phyloP scores from a whole-genome alignment of 2,329 filamentous ascomycete species.

The Bretziella fagacearum region DNA sequence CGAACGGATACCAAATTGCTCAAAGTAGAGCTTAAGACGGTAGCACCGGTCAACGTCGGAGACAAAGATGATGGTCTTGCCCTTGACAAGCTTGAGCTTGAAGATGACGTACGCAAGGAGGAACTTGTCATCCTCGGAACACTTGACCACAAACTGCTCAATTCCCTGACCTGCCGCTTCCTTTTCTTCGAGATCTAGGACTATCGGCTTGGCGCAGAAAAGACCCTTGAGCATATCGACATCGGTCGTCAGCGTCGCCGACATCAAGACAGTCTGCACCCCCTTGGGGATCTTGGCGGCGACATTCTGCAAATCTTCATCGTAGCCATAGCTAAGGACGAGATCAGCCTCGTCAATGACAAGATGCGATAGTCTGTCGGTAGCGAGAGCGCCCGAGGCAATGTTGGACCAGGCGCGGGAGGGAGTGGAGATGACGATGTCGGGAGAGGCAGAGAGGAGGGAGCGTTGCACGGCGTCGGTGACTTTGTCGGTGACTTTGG shows the following conservation, averaged over 20 bases:
- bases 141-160: slow-evolving; percentile 76
- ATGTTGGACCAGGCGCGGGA: slow-evolving; percentile 66
- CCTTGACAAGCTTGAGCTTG: slow-evolving; percentile 70
- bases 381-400: slow-evolving; percentile 42
- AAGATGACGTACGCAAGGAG: slow-evolving; percentile 45
- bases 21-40: slow-evolving; percentile 81
- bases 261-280: slow-evolving; percentile 84
- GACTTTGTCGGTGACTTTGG: slow-evolving; percentile 82
- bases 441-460: slow-evolving; percentile 67
- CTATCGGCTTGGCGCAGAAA: slow-evolving; percentile 64
- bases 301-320: slow-evolving; percentile 71
- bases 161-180: slow-evolving; percentile 61
- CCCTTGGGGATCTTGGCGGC: slow-evolving; percentile 64
- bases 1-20: slow-evolving; percentile 90
- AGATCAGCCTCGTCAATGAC: slow-evolving; percentile 92
- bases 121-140: slow-evolving; percentile 96
- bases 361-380: slow-evolving; percentile 56
- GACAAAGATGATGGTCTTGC: slow-evolving; percentile 61
- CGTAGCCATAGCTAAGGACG: slow-evolving; percentile 84
- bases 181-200: slow-evolving; percentile 63
- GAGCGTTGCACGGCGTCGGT: slow-evolving; percentile 78
- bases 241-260: slow-evolving; percentile 76
- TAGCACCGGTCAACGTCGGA: slow-evolving; percentile 79
- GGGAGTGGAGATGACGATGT: slow-evolving; percentile 82
- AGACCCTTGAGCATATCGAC: slow-evolving; percentile 70